Evolutionary conservation across 495 filamentous ascomycete species (phyloP), one percentile per base, ranked within the genome.

Genomic region (Copromyces sp.): DNA sequence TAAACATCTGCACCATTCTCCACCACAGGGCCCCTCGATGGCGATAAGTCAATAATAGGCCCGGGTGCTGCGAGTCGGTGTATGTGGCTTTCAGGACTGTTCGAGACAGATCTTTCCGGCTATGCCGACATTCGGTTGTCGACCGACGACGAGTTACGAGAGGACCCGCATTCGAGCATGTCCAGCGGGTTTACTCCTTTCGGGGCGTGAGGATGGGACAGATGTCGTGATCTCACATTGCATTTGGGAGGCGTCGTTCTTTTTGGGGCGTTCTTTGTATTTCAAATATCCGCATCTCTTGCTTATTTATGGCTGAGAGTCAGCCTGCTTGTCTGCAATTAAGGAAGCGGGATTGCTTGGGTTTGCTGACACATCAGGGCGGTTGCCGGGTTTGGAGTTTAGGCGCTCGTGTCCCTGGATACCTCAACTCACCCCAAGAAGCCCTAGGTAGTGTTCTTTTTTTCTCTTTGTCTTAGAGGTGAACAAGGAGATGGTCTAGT

Each of bases 1-100:
- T 95, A 85, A 83, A 45, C 4, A 41, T 41, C 1, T 20, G 68
- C 12, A 29, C 6, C 32, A 16, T 24, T 47, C n/a, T 20, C 6
- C 61, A 37, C 14, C 68, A 14, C 68, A 2, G 5, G 9, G n/a
- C 68, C 12, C 7, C 0, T 38, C 68, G 35, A 69, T 35, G 53
- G 53, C 53, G 14, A 65, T 32, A 39, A 20, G 68, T 17, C 37
- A 24, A 39, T 41, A 14, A 20, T 44, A 20, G 16, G n/a, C n/a
- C 32, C 35, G 39, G 68, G 68, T 20, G 20, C 37, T 39, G 68
- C 35, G 44, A 32, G 32, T 20, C 39, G 35, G 32, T 44, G 70
- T 40, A 14, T 29, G 11, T n/a, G 29, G 68, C 35, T 9, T 17
- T 44, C 37, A 4, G 69, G 42, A 17, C 38, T 45, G 17, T 39